phyloP scores from a whole-genome alignment of 164 flowering plant genomes.

The Cinnamomum micranthum region DNA sequence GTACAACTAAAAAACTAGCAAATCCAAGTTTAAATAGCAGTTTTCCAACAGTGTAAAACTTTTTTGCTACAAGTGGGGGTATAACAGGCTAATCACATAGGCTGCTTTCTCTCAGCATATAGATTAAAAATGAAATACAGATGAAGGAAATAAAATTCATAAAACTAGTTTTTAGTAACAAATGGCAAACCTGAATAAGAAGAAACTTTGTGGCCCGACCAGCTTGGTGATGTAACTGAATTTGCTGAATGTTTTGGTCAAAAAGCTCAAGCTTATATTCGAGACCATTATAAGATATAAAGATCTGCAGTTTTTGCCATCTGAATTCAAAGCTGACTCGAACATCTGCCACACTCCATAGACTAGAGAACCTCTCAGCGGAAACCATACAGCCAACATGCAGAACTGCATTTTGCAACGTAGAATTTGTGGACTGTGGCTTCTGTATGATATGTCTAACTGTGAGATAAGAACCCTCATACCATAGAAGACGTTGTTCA shows the following conservation, averaged over 20 bases:
- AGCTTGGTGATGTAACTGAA: constrained; percentile 44
- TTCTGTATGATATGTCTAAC: constrained; percentile 47
- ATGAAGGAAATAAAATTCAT: background rate
- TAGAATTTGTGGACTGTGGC: constrained; percentile 29
- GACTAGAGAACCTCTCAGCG: constrained; percentile 30
- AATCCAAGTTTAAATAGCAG: no score
- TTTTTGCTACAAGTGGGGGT: no score
- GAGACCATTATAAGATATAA: constrained; percentile 2
- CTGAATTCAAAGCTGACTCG: constrained; percentile 46
- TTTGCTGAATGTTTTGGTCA: constrained; percentile 60
- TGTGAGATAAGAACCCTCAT: constrained; percentile 38
- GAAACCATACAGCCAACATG: constrained; percentile 69
- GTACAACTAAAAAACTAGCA: no score
- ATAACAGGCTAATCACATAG: no score
- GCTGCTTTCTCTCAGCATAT: background rate
- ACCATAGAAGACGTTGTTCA: constrained; percentile 17
- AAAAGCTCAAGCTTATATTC: constrained; percentile 38
- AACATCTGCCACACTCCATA: constrained; percentile 36
- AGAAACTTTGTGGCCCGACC: constrained; percentile 35
- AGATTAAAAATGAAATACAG: background rate
- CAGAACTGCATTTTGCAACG: constrained; percentile 28
- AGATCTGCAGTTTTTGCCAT: constrained; percentile 16
- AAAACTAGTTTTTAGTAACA: background rate
- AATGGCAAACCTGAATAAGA: constrained; percentile 57
- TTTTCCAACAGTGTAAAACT: no score